phyloP scores from a whole-genome alignment of 1,284 basidiomycete species.

The Microbotryum intermedium region DNA sequence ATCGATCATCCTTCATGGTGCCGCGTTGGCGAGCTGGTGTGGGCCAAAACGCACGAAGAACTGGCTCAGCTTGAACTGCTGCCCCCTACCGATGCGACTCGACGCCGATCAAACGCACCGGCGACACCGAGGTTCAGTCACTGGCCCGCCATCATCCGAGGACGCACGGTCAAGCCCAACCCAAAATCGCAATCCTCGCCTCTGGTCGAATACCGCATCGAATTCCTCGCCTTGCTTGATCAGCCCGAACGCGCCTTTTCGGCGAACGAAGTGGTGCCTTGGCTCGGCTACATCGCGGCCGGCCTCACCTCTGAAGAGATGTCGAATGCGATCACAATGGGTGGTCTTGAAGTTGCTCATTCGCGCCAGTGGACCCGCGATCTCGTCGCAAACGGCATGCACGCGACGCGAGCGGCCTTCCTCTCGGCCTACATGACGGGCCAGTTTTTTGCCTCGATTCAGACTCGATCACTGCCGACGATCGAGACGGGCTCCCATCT shows the following conservation, averaged over 20 bases:
- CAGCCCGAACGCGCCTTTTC: constrained; percentile 5
- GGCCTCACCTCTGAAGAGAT: not conserved
- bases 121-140: constrained; percentile 9
- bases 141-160: constrained; percentile 22
- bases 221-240: constrained; percentile 16
- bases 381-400: too few relatives aligned
- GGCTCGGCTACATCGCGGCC: constrained; percentile 15
- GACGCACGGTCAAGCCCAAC: not conserved
- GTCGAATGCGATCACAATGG: too few relatives aligned
- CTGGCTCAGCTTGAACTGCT: not conserved
- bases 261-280: constrained; percentile 17
- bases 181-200: not conserved
- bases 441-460: constrained; percentile 15
- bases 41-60: constrained; percentile 3
- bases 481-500: constrained; percentile 10
- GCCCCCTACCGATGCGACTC: not conserved
- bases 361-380: too few relatives aligned
- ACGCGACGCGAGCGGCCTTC: not conserved
- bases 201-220: constrained; percentile 3
- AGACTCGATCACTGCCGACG: constrained; percentile 13
- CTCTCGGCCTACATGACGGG: constrained; percentile 9
- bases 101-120: constrained; percentile 2
- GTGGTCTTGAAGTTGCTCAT: too few relatives aligned
- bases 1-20: constrained; percentile 4
- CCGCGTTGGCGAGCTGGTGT: constrained; percentile 23